Evolutionary conservation across 2,329 filamentous ascomycete species (phyloP), one percentile per base, ranked within the genome.

Genomic region (Onygenales sp.): DNA sequence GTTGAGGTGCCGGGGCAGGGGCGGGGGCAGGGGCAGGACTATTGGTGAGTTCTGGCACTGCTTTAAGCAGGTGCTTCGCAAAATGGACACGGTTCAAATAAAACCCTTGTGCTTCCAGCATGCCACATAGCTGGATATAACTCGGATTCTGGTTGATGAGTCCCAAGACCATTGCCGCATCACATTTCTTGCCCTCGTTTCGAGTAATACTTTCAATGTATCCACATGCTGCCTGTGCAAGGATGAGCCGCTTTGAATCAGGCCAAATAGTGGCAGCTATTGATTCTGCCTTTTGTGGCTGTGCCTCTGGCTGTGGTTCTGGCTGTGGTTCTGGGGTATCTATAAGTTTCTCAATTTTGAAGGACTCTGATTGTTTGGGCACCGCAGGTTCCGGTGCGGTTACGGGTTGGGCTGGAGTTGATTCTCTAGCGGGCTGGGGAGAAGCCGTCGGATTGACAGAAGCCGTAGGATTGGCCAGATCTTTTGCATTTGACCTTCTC

Each of bases 111-210:
- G 58, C 61, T 56, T 83, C 80, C 4, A 83, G 63, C 45, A 70
- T 67, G 55, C 78, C 72, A 59, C 80, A 83, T 2, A 83, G 64
- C 49, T 78, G 71, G 54, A 75, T 73, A 56, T 82, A 83, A 2
- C 73, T 78, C 2, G 79, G 78, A 57, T 82, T 81, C 6, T 65
- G 61, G 49, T 80, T 69, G 7, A 83, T 67, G 39, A 82, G 69
- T 1, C 61, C 62, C 21, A 74, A 62, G 8, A 83, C 67, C 17
- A 73, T 65, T 8, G 70, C 63, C 7, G 68, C 53, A 8, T 65
- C 63, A 39, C 56, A 57, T 6, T 60, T 58, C 42, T 70, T 73
- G 17, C 59, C 59, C 3, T 59, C 55, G 57, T 81, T 81, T 49
- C 40, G 7, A 10, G 21, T 2, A 69, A 65, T 27, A 67, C 60